Evolutionary conservation across 2,329 filamentous ascomycete species (phyloP).

Genomic region (Colletotrichum graminicola): DNA sequence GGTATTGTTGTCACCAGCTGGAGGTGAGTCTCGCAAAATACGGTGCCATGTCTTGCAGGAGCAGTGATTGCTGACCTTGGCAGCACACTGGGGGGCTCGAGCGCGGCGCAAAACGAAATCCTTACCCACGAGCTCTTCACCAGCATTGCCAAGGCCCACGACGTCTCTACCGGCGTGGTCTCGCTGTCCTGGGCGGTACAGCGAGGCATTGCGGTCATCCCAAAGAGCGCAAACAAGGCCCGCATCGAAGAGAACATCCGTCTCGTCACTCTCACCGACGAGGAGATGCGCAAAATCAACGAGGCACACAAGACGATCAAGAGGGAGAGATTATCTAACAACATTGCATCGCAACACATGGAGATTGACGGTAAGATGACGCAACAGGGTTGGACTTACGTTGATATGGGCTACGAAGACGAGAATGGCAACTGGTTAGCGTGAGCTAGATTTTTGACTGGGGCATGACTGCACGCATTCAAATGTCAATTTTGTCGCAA

Average conservation of each 20-base stretch:
- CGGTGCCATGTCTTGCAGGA: no score
- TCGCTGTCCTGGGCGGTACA: slow-evolving; percentile 48
- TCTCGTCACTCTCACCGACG: slow-evolving; percentile 46
- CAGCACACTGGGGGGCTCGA: slow-evolving; percentile 38
- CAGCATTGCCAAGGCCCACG: slow-evolving; percentile 45
- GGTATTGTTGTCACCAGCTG: slow-evolving; percentile 50
- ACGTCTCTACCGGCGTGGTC: slow-evolving; percentile 45
- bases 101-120: slow-evolving; percentile 36
- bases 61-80: neutral
- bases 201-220: slow-evolving; percentile 46
- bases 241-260: slow-evolving; percentile 46
- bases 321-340: slow-evolving; percentile 43
- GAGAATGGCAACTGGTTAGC: slow-evolving; percentile 47
- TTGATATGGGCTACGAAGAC: slow-evolving; percentile 48
- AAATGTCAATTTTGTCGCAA: no score
- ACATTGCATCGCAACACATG: slow-evolving; percentile 37
- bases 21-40: slow-evolving; percentile 41
- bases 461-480: no score
- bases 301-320: slow-evolving; percentile 45
- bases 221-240: slow-evolving; percentile 44
- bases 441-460: neutral
- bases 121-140: slow-evolving; percentile 45
- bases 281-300: slow-evolving; percentile 47
- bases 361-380: slow-evolving; percentile 45
- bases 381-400: slow-evolving; percentile 45